phyloP scores from a whole-genome alignment of 495 filamentous ascomycete genomes.

The Rhizodiscina lignyota region DNA sequence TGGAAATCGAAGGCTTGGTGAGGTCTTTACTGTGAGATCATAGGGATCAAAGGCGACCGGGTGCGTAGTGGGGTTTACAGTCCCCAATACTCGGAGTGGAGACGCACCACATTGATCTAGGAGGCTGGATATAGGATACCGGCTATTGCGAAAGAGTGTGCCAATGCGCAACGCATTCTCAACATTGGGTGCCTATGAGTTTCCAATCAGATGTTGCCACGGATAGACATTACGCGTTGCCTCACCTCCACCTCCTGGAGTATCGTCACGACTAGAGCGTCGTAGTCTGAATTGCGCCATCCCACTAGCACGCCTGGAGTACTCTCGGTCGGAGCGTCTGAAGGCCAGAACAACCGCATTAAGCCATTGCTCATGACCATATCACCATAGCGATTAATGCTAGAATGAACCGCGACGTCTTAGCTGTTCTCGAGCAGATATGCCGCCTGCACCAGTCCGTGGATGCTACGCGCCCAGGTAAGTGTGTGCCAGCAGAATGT shows the following conservation, averaged over 20 bases:
- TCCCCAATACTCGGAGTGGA: constrained; percentile 72
- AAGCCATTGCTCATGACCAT: constrained; percentile 70
- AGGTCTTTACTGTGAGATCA: constrained; percentile 52
- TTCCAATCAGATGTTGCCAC: constrained; percentile 3
- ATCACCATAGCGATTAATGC: constrained; percentile 56
- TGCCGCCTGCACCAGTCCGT: constrained; percentile 59
- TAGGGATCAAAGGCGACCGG: constrained; percentile 42
- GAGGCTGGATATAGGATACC: constrained; percentile 65
- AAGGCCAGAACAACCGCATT: constrained; percentile 97
- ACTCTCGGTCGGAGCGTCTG: constrained; percentile 55
- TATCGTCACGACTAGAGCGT: constrained; percentile 78
- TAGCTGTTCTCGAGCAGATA: constrained; percentile 91
- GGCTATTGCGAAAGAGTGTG: constrained; percentile 66
- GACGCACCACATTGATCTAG: constrained; percentile 69
- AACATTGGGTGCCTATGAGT: constrained; percentile 46
- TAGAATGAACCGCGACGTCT: constrained; percentile 90
- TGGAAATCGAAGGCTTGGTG: constrained; percentile 40
- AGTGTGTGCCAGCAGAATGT: background rate
- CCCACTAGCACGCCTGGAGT: constrained; percentile 72
- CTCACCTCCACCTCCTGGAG: constrained; percentile 87
- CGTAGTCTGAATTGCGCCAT: constrained; percentile 83
- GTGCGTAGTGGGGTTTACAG: constrained; percentile 44
- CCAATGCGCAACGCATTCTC: constrained; percentile 76
- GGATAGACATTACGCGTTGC: constrained; percentile 15
- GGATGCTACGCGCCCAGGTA: constrained; percentile 48